phyloP scores from a whole-genome alignment of 139 green algal genomes.

The Auxenochlorella pyrenoidosa region DNA sequence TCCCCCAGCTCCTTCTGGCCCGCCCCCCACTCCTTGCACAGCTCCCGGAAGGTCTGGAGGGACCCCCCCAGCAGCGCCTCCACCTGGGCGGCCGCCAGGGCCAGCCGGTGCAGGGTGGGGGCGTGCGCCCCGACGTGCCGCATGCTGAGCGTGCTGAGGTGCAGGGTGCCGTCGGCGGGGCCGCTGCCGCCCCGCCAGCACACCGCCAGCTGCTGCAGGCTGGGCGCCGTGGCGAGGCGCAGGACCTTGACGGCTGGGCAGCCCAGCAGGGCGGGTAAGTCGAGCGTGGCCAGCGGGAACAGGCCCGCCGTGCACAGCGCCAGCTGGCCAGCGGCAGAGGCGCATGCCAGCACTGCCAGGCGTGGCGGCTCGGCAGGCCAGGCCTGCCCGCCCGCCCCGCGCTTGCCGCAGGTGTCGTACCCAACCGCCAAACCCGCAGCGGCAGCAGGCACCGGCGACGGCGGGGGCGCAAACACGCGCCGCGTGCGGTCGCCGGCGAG shows the following conservation, averaged over 20 bases:
- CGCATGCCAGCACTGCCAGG: constrained; percentile 35
- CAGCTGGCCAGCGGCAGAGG: constrained; percentile 5
- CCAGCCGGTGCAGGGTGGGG: constrained; percentile 31
- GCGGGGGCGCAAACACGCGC: constrained; percentile 33
- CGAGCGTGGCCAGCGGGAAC: constrained; percentile 9
- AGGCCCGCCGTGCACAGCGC: constrained; percentile 39
- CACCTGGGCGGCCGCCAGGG: constrained; percentile 33
- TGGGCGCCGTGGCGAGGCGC: constrained; percentile 1
- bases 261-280: constrained; percentile 27
- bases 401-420: neutral
- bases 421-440: neutral
- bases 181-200: constrained; percentile 11
- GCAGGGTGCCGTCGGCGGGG: neutral
- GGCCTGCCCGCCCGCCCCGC: neutral
- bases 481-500: constrained; percentile 22
- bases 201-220: constrained; percentile 22
- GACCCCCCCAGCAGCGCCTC: constrained; percentile 29
- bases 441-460: neutral
- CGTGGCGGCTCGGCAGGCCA: neutral
- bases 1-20: constrained; percentile 24
- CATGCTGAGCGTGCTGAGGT: neutral
- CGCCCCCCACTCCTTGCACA: constrained; percentile 35
- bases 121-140: neutral
- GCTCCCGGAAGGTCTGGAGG: neutral
- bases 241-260: neutral